Conservation (phyloP, 208 protist species). For the Crithidia acanthocephali region DNA sequence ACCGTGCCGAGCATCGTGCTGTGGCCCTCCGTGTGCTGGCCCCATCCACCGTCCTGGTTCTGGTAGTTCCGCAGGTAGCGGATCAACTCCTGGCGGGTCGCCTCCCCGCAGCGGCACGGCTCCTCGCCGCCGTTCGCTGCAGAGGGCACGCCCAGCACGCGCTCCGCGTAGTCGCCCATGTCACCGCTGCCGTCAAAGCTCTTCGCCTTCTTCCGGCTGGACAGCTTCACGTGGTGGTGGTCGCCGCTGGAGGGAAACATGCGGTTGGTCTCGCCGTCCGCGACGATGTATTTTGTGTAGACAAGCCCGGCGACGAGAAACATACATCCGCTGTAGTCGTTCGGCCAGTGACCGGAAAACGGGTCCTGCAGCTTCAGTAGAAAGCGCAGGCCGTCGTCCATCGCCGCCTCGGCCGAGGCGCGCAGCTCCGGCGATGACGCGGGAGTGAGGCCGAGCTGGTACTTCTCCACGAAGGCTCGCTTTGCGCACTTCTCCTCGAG, state of each 20-base stretch:
- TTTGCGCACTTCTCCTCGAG: constrained; percentile 42
- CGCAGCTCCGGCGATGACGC: constrained; percentile 21
- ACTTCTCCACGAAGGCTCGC: constrained; percentile 65
- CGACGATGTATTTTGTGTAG: constrained; percentile 93
- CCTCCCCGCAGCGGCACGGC: constrained; percentile 57
- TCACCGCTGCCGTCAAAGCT: background rate
- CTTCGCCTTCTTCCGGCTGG: constrained; percentile 2
- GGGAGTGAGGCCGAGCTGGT: constrained; percentile 63
- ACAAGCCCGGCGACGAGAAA: constrained; percentile 95
- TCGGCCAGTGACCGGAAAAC: constrained; percentile 97
- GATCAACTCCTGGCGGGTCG: constrained; percentile 86
- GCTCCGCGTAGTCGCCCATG: constrained; percentile 25
- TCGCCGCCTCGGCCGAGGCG: constrained; percentile 27
- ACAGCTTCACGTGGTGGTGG: constrained; percentile 48
- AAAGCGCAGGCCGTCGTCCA: constrained; percentile 77
- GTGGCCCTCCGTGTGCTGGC: constrained; percentile 95
- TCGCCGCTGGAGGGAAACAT: constrained; percentile 73
- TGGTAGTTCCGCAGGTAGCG: constrained; percentile 96
- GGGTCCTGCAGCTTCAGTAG: constrained; percentile 82
- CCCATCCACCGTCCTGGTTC: constrained; percentile 96
- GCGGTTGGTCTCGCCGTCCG: constrained; percentile 44
- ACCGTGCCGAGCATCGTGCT: constrained; percentile 97
- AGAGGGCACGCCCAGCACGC: constrained; percentile 17
- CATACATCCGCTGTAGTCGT: constrained; percentile 97
- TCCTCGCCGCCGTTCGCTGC: constrained; percentile 28